Conservation (phyloP, 2,329 filamentous ascomycete species). For the Botrytis aclada region DNA sequence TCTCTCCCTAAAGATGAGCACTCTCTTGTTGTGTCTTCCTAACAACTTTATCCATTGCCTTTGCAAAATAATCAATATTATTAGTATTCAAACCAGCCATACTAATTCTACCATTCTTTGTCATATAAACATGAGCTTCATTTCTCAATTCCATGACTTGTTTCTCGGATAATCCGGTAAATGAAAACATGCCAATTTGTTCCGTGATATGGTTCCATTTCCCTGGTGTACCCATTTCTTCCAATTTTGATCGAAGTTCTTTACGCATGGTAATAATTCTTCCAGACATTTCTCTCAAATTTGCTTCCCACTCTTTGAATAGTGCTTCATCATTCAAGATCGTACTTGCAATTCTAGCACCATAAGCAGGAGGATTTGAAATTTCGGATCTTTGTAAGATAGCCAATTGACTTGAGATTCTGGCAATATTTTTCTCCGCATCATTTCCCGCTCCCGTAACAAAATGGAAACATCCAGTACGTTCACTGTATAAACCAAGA, state of each 20-base stretch:
- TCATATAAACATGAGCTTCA: conserved; percentile 81
- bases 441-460: conserved; percentile 71
- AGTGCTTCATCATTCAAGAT: conserved; percentile 80
- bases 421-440: conserved; percentile 53
- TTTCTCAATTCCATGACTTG: conserved; percentile 70
- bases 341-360: conserved; percentile 80
- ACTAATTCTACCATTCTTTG: conserved; percentile 95
- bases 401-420: conserved; percentile 84
- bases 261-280: conserved; percentile 91
- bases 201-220: conserved; percentile 97
- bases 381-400: conserved; percentile 97
- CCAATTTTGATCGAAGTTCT: conserved; percentile 73
- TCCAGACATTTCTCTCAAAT: conserved; percentile 89
- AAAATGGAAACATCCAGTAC: conserved; percentile 94
- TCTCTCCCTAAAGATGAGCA: conserved; percentile 10
- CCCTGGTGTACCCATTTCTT: conserved; percentile 80
- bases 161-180: conserved; percentile 72
- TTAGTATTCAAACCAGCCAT: conserved; percentile 96
- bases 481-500: conserved; percentile 95
- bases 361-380: conserved; percentile 93
- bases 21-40: conserved; percentile 28
- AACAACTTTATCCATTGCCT: conserved; percentile 83
- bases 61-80: conserved; percentile 91
- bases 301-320: conserved; percentile 85
- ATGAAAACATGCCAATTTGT: conserved; percentile 99